Conservation (phyloP, 345 rosid species). For the Noccaea bulbosa region DNA sequence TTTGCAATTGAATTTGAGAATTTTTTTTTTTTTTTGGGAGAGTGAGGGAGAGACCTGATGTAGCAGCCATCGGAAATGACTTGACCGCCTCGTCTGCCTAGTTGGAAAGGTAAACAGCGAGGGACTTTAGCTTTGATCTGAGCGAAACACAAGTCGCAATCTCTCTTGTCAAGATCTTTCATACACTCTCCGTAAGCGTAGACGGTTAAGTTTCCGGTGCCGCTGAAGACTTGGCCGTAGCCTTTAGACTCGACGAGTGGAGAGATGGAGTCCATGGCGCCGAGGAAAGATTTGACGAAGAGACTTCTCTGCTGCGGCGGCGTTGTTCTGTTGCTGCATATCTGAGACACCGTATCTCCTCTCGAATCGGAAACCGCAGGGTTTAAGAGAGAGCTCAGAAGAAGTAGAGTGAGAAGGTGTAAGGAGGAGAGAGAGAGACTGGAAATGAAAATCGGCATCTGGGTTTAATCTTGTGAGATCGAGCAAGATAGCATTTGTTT, state of each 20-base stretch:
- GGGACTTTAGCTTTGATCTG: slow-evolving; percentile 74
- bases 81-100: slow-evolving; percentile 72
- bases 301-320: slow-evolving; percentile 44
- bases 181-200: slow-evolving; percentile 84
- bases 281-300: slow-evolving; percentile 57
- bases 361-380: slow-evolving; percentile 69
- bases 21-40: too few relatives aligned
- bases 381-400: slow-evolving; percentile 36
- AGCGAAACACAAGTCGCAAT: slow-evolving; percentile 81
- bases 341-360: slow-evolving; percentile 56
- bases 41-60: slow-evolving; percentile 48
- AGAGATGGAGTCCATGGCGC: slow-evolving; percentile 52
- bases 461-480: slow-evolving; percentile 9
- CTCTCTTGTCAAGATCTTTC: slow-evolving; percentile 66
- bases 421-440: slow-evolving; percentile 3
- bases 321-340: slow-evolving; percentile 73
- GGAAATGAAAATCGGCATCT: slow-evolving; percentile 27
- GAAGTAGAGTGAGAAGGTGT: slow-evolving; percentile 9
- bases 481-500: slow-evolving; percentile 28
- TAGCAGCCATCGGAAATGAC: slow-evolving; percentile 76
- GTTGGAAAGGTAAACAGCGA: slow-evolving; percentile 71
- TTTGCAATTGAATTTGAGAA: background rate
- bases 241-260: slow-evolving; percentile 47
- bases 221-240: slow-evolving; percentile 53
- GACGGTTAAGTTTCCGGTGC: slow-evolving; percentile 56